Evolutionary conservation across 495 filamentous ascomycete species (phyloP).

Genomic region (Aspergillus asperescens): DNA sequence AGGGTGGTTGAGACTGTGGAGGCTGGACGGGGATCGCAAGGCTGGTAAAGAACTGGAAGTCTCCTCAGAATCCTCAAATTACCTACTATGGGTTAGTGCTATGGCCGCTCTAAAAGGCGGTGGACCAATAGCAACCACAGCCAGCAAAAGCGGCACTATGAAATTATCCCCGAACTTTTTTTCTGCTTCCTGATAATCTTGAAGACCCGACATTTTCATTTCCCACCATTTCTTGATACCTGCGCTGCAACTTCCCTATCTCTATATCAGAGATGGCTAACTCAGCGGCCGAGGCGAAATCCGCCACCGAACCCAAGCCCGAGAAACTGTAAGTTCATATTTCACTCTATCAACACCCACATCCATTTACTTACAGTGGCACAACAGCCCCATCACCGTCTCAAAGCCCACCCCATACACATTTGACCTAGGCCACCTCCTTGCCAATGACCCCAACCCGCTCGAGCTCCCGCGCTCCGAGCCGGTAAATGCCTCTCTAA

Average conservation of each 20-base stretch:
- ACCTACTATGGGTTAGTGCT: conserved; percentile 24
- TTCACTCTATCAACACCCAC: background rate
- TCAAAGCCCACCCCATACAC: conserved; percentile 81
- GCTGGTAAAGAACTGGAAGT: conserved; percentile 17
- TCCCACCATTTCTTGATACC: background rate
- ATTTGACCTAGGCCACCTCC: conserved; percentile 85
- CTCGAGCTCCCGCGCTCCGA: conserved; percentile 45
- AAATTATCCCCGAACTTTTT: conserved; percentile 26
- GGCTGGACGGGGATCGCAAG: conserved; percentile 18
- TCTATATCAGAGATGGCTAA: conserved; percentile 27
- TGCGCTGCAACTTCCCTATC: background rate
- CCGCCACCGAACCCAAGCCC: conserved; percentile 28
- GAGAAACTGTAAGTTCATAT: conserved; percentile 38
- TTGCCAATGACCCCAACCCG: conserved; percentile 77
- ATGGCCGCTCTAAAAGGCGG: conserved; percentile 14
- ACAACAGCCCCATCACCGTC: conserved; percentile 54
- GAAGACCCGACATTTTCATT: background rate
- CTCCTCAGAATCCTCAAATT: conserved; percentile 20
- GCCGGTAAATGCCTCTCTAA: conserved; percentile 48
- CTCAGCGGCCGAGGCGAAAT: conserved; percentile 17
- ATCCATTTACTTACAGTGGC: conserved; percentile 6
- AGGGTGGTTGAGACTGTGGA: conserved; percentile 23
- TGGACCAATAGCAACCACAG: background rate
- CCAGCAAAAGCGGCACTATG: conserved; percentile 16
- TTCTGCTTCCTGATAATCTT: conserved; percentile 17